Percentiles rank a stretch among this genome's conserved stretches.
Conservation (phyloP, 2,329 filamentous ascomycete species). For the Colletotrichum chrysophilum region DNA sequence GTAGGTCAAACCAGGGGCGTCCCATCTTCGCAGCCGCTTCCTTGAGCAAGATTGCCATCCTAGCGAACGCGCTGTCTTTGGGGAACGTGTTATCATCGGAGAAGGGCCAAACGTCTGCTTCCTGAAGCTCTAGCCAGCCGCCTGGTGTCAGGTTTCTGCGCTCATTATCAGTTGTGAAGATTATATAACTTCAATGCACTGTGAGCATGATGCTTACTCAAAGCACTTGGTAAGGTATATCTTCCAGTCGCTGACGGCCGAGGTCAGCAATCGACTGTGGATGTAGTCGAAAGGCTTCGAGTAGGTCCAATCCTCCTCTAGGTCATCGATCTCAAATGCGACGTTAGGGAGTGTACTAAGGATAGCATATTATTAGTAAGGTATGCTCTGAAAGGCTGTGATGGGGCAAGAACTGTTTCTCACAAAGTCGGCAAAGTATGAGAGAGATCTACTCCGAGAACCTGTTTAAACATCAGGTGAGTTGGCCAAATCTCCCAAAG, state of each 20-base stretch:
- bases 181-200: neutral
- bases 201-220: neutral
- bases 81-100: neutral
- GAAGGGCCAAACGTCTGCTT: neutral
- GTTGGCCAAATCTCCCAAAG: neutral
- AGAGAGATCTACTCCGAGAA: neutral
- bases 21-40: neutral
- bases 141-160: neutral
- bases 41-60: neutral
- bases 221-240: neutral
- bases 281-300: neutral
- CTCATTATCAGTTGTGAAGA: neutral
- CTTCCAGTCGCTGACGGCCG: neutral
- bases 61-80: neutral
- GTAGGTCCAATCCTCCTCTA: neutral
- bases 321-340: neutral
- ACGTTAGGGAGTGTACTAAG: neutral
- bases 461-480: neutral
- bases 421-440: neutral
- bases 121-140: neutral
- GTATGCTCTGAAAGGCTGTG: neutral
- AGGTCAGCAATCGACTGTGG: neutral
- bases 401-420: neutral
- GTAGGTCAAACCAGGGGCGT: neutral
- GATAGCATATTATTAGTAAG: neutral